phyloP scores from a whole-genome alignment of 345 rosid species.

The Adansonia digitata region DNA sequence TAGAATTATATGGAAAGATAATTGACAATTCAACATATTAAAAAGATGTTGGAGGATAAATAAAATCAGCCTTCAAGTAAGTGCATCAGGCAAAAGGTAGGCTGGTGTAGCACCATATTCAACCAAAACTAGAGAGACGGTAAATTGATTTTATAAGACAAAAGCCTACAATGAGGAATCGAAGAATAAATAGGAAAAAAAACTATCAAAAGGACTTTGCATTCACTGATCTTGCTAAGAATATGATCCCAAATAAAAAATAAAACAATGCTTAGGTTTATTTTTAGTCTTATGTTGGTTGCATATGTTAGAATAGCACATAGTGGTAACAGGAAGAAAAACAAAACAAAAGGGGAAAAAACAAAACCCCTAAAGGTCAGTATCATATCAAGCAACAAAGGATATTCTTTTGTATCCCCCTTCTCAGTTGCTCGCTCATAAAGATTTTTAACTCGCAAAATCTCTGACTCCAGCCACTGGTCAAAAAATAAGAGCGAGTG shows the following conservation, averaged over 20 bases:
- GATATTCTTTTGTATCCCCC: slow-evolving; percentile 81
- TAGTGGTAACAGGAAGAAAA: not conserved
- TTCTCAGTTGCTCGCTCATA: slow-evolving; percentile 85
- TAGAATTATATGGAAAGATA: not conserved
- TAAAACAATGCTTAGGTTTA: not conserved
- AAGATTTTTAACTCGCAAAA: slow-evolving; percentile 56
- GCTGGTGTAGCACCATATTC: not conserved
- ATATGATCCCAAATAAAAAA: not conserved
- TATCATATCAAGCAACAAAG: slow-evolving; percentile 39
- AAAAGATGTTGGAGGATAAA: not conserved
- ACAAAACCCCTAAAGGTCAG: not conserved
- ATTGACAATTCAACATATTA: not conserved
- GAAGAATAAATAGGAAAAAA: not conserved
- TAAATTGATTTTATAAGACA: not conserved
- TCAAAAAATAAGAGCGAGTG: slow-evolving; percentile 11
- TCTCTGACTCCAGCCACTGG: slow-evolving; percentile 74
- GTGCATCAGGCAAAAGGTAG: not conserved
- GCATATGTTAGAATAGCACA: not conserved
- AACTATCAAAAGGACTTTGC: not conserved
- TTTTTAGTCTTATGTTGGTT: not conserved
- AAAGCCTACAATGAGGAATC: not conserved
- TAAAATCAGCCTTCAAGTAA: not conserved
- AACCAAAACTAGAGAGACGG: not conserved
- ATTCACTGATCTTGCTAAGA: not conserved
- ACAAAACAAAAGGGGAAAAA: not conserved